Base-by-base conservation (phyloP, 768 basidiomycete genomes). In the Pleurotus djamor region DNA sequence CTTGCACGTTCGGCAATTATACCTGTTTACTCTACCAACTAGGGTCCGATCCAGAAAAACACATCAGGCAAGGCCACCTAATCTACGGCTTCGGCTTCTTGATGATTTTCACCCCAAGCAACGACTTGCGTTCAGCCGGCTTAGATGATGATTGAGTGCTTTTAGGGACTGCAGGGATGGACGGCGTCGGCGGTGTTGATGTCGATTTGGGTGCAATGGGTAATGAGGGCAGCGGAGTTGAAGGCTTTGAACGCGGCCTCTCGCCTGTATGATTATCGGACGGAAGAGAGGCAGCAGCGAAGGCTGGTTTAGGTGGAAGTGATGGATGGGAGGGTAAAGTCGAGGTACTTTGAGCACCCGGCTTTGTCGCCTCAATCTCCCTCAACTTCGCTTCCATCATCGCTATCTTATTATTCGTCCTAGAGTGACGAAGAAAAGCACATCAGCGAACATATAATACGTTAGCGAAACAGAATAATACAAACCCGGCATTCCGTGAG, bases 321-420 rank as follows among this genome's bases (percentile, higher is more conserved):
- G 78, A 79, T 0, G 76, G 68, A 55, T 78, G 74, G 52, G 48
- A 59, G 21, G 61, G 48, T 1, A 62, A 61, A 14, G 62, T 64
- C 8, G 68, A 57, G 48, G 62, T 33, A 16, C 59, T 48, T 28
- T 12, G 61, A 16, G 32, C 17, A 13, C 64, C 34, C 9, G 45
- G 13, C 65, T 69, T 10, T 72, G 73, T 51, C 72, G 71, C 32
- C 65, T 86, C 85, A 83, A 97, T 86, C 62, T 92, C 85, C 14
- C 86, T 83, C 21, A 99, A 78, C 72, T 99, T 99, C 2, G 96
- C 96, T 73, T 99, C 97, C 82, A 98, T 90, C 67, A 89, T 84
- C 6, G 95, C 94, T 65, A 99, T 99, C 74, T 98, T 97, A 65
- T 86, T 87, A 47, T 82, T 76, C 1, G 92, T 95, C 52, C 92